A percentile compares a stretch with the other conserved stretches of the same genome.
phyloP scores from a whole-genome alignment of 2,329 filamentous ascomycete species.

The Paracoccidioides brasiliensis region DNA sequence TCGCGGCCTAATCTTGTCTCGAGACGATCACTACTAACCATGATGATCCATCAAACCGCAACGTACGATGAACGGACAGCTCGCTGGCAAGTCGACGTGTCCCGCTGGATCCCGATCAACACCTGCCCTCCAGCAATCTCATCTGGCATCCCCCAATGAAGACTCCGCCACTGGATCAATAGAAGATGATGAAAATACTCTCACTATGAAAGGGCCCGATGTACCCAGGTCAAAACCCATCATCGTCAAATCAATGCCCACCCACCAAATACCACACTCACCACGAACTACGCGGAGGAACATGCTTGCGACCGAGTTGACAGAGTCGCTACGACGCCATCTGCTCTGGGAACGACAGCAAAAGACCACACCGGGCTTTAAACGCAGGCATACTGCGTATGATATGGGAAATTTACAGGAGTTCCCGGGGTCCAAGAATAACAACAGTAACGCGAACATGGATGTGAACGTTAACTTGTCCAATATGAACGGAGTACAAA shows the following conservation, averaged over 20 bases:
- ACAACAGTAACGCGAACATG: conserved; percentile 11
- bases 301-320: conserved; percentile 91
- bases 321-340: conserved; percentile 80
- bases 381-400: conserved; percentile 79
- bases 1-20: conserved; percentile 76
- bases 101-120: conserved; percentile 25
- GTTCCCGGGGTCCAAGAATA: conserved; percentile 51
- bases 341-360: conserved; percentile 93
- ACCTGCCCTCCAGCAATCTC: conserved; percentile 36
- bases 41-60: conserved; percentile 78
- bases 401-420: conserved; percentile 81
- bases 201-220: conserved; percentile 49
- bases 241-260: conserved; percentile 54
- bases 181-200: conserved; percentile 46
- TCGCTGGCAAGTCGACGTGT: not conserved
- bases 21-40: conserved; percentile 74
- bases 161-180: conserved; percentile 50
- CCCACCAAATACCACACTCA: conserved; percentile 65
- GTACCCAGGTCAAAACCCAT: conserved; percentile 70
- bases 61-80: conserved; percentile 38
- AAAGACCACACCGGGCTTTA: conserved; percentile 68
- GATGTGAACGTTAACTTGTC: no score
- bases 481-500: conserved; percentile 35
- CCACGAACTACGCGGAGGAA: conserved; percentile 84
- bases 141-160: conserved; percentile 53